A percentile compares a stretch with the other conserved stretches of the same genome.
Evolutionary conservation across 257 asterid genomes (phyloP).

Genomic region (Jasminum sambac): DNA sequence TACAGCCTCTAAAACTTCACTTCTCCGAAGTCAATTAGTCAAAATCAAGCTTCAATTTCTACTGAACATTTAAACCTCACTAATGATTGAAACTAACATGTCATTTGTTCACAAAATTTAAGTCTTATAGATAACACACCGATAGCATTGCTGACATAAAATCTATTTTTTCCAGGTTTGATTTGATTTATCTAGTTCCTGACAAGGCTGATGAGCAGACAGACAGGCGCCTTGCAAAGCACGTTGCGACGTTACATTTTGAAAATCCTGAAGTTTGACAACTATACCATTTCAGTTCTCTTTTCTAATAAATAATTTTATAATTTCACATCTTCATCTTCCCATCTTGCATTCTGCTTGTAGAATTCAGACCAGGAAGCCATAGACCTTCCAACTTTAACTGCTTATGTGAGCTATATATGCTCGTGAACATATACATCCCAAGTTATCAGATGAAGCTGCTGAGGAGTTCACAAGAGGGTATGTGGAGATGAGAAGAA

Average conservation of each 20-base stretch:
- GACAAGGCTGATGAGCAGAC: slow-evolving; percentile 96
- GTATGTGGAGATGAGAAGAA: slow-evolving; percentile 95
- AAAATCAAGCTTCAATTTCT: too few species aligned
- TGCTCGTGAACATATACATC: slow-evolving; percentile 85
- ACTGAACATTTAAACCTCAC: too few species aligned
- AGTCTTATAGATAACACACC: neutral
- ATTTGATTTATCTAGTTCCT: slow-evolving; percentile 88
- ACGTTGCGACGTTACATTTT: slow-evolving; percentile 90
- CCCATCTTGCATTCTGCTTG: slow-evolving; percentile 23
- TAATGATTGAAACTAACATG: too few species aligned
- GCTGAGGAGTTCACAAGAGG: slow-evolving; percentile 95
- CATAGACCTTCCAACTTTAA: slow-evolving; percentile 79
- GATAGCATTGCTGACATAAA: slow-evolving; percentile 16
- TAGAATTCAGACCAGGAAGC: slow-evolving; percentile 60
- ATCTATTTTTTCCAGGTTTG: slow-evolving; percentile 63
- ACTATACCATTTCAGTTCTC: slow-evolving; percentile 16
- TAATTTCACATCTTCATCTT: slow-evolving; percentile 23
- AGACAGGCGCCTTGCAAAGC: slow-evolving; percentile 97
- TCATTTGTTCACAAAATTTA: too few species aligned
- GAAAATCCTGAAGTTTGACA: slow-evolving; percentile 73
- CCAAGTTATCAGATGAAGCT: slow-evolving; percentile 93
- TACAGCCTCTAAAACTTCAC: too few species aligned
- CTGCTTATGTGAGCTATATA: slow-evolving; percentile 92
- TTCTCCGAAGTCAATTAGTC: too few species aligned
- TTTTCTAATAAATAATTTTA: slow-evolving; percentile 1